phyloP scores from a whole-genome alignment of 2,329 filamentous ascomycete genomes.

The Penicillium sp. region DNA sequence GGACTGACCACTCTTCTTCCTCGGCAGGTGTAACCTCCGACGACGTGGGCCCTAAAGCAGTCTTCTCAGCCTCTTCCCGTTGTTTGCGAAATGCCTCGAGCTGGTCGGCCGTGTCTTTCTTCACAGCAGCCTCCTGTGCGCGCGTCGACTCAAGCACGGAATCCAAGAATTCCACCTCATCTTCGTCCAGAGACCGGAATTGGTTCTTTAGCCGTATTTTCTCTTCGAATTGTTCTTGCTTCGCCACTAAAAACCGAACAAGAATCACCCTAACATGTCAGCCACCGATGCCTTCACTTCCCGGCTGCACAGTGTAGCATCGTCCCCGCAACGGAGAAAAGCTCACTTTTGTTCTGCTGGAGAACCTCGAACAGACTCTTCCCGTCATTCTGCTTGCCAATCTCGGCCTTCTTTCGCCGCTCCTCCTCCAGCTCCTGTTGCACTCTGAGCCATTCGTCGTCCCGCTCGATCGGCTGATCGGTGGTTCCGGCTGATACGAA shows the following conservation, averaged over 20 bases:
- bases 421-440: slow-evolving; percentile 50
- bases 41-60: slow-evolving; percentile 40
- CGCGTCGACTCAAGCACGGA: slow-evolving; percentile 59
- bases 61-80: slow-evolving; percentile 60
- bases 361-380: slow-evolving; percentile 53
- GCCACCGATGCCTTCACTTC: slow-evolving; percentile 14
- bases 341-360: slow-evolving; percentile 53
- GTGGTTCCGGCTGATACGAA: slow-evolving; percentile 48
- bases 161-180: slow-evolving; percentile 55
- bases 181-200: slow-evolving; percentile 53
- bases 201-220: slow-evolving; percentile 52
- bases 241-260: slow-evolving; percentile 39
- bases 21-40: slow-evolving; percentile 34
- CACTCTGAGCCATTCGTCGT: slow-evolving; percentile 46
- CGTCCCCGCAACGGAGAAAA: background rate
- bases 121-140: slow-evolving; percentile 57
- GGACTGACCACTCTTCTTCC: slow-evolving; percentile 52
- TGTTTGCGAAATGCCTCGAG: slow-evolving; percentile 60
- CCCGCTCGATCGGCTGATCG: slow-evolving; percentile 39
- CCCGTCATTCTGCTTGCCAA: slow-evolving; percentile 55
- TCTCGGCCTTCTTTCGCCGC: slow-evolving; percentile 45
- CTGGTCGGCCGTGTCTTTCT: slow-evolving; percentile 60
- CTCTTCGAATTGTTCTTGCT: slow-evolving; percentile 56
- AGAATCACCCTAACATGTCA: slow-evolving; percentile 44
- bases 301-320: background rate